These are phyloP conservation scores for Plantago ovata DNA, from an alignment of 257 asterid genomes.

Conservation along the genomic window DNA sequence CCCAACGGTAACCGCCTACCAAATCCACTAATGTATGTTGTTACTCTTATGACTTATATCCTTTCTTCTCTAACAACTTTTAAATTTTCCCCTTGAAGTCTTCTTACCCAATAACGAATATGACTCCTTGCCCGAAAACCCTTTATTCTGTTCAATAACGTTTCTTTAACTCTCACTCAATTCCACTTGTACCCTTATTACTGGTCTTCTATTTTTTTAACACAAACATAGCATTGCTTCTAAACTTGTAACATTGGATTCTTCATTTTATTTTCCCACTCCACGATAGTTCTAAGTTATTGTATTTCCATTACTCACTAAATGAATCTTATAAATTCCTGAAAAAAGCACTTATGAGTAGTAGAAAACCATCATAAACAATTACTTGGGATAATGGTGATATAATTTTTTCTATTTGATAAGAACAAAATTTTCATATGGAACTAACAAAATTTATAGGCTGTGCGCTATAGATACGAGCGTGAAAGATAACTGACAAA, in stretches of 20 bases:
- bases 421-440: too few relatives aligned
- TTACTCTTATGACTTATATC: background rate
- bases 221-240: background rate
- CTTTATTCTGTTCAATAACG: background rate
- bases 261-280: background rate
- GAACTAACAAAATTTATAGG: too few relatives aligned
- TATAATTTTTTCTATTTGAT: too few relatives aligned
- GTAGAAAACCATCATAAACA: too few relatives aligned
- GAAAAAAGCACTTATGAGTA: too few relatives aligned
- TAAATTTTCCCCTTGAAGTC: slow-evolving; percentile 7
- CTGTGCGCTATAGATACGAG: too few relatives aligned
- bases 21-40: slow-evolving; percentile 13
- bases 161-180: slow-evolving; percentile 24
- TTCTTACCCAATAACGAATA: slow-evolving; percentile 38
- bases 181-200: slow-evolving; percentile 24
- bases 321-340: too few relatives aligned
- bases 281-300: background rate
- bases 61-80: slow-evolving; percentile 27
- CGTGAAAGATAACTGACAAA: too few relatives aligned
- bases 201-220: background rate
- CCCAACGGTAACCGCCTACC: slow-evolving; percentile 57
- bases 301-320: too few relatives aligned
- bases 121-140: slow-evolving; percentile 40
- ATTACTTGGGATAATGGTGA: too few relatives aligned
- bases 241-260: background rate